These are phyloP conservation scores for Clavariopsis aquatica DNA, from an alignment of 495 filamentous ascomycete genomes.

Conservation along the genomic window DNA sequence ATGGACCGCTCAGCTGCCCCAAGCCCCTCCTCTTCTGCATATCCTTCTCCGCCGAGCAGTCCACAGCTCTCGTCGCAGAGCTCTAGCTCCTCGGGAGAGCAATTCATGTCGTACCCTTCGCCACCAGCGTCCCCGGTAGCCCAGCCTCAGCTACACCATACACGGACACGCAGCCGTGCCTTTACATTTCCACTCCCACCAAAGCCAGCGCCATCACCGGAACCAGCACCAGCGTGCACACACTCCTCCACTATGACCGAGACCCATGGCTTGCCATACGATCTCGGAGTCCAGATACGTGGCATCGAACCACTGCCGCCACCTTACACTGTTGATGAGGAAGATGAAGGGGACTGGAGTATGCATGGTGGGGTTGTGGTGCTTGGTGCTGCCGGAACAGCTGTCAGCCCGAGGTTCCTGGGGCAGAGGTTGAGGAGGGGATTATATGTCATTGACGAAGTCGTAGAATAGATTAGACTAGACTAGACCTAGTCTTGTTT, in stretches of 20 bases:
- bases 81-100: constrained; percentile 12
- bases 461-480: constrained; percentile 1
- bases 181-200: constrained; percentile 11
- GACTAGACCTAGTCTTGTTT: neutral
- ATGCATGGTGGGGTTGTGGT: constrained; percentile 24
- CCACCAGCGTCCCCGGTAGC: constrained; percentile 18
- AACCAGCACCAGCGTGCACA: neutral
- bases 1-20: constrained; percentile 3
- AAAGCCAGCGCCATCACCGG: neutral
- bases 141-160: neutral
- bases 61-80: neutral
- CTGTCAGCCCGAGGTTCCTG: constrained; percentile 14
- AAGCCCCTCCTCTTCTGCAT: constrained; percentile 14
- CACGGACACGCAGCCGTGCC: neutral
- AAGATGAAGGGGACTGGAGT: constrained; percentile 19
- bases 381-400: constrained; percentile 20
- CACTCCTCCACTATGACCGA: neutral
- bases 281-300: constrained; percentile 18
- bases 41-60: constrained; percentile 16
- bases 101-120: constrained; percentile 17
- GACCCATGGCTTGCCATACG: constrained; percentile 1
- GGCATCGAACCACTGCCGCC: neutral
- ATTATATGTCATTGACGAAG: constrained; percentile 30
- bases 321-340: constrained; percentile 12
- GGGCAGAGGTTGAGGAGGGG: constrained; percentile 9